Evolutionary conservation across 2,329 filamentous ascomycete species (phyloP).

Genomic region (Xylaria sp.): DNA sequence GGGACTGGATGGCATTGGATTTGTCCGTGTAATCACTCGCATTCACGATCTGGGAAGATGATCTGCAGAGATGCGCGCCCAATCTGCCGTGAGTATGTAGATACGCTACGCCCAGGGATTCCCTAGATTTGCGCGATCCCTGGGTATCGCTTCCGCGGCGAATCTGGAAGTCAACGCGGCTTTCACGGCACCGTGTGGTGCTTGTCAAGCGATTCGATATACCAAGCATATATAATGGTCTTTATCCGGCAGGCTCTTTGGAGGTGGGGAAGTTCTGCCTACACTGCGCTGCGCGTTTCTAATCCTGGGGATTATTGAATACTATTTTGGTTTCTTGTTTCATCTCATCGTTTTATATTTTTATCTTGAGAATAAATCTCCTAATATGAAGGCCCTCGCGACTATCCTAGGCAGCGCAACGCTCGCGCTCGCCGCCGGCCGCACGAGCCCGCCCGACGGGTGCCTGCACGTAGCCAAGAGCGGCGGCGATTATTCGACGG

Average conservation of each 20-base stretch:
- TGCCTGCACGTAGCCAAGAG: conserved; percentile 55
- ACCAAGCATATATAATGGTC: too few species aligned
- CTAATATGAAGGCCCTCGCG: conserved; percentile 18
- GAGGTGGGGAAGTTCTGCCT: background rate
- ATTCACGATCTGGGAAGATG: background rate
- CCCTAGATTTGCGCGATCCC: conserved; percentile 10
- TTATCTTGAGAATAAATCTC: too few species aligned
- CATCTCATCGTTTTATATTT: too few species aligned
- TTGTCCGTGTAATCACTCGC: conserved; percentile 19
- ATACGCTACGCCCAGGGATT: background rate
- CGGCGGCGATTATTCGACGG: conserved; percentile 45
- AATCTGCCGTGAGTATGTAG: background rate
- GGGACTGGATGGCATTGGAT: conserved; percentile 22
- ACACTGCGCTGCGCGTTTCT: too few species aligned
- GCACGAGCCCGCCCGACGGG: conserved; percentile 51
- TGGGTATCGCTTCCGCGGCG: conserved; percentile 13
- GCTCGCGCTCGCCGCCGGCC: conserved; percentile 38
- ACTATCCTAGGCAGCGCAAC: conserved; percentile 20
- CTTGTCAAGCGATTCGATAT: background rate
- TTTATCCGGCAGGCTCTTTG: background rate
- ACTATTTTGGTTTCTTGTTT: too few species aligned
- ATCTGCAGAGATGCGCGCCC: background rate
- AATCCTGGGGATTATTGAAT: background rate
- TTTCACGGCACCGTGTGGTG: background rate
- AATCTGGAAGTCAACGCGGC: conserved; percentile 20